phyloP scores from a whole-genome alignment of 2,329 filamentous ascomycete genomes.

The Zymoseptoria passerinii region DNA sequence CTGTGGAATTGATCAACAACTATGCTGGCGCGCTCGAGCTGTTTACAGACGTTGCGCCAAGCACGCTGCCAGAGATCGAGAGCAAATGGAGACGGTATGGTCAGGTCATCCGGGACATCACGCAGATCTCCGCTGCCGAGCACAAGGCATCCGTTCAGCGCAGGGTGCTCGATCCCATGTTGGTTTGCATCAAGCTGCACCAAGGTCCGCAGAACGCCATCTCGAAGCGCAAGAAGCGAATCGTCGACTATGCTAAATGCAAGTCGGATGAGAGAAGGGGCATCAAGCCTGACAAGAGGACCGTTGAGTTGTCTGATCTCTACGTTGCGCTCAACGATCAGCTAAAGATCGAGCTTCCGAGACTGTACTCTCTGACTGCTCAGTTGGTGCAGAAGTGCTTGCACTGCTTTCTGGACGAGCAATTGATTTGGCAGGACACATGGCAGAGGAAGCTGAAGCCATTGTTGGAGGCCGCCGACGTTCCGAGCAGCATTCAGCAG shows the following conservation, averaged over 20 bases:
- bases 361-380: constrained; percentile 71
- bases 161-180: constrained; percentile 77
- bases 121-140: constrained; percentile 72
- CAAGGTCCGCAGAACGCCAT: constrained; percentile 80
- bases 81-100: constrained; percentile 93
- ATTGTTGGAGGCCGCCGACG: constrained; percentile 57
- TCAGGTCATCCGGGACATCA: constrained; percentile 75
- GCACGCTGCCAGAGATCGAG: constrained; percentile 73
- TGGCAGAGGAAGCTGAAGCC: constrained; percentile 76
- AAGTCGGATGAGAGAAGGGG: constrained; percentile 69
- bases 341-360: constrained; percentile 83
- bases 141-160: constrained; percentile 67
- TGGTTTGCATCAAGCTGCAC: constrained; percentile 69
- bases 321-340: constrained; percentile 89
- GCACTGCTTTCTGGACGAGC: constrained; percentile 74
- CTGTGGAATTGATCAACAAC: constrained; percentile 71
- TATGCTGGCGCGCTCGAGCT: constrained; percentile 76
- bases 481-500: constrained; percentile 60
- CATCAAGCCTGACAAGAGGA: constrained; percentile 80
- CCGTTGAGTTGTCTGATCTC: constrained; percentile 74
- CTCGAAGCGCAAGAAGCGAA: constrained; percentile 89
- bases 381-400: constrained; percentile 77
- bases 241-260: constrained; percentile 77
- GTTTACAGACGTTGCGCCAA: constrained; percentile 62
- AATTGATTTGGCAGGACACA: constrained; percentile 71